Percentiles rank a stretch among this genome's conserved stretches.
phyloP scores from a whole-genome alignment of 192 early-diverging fungal genomes.

The Umbelopsis isabellina region DNA sequence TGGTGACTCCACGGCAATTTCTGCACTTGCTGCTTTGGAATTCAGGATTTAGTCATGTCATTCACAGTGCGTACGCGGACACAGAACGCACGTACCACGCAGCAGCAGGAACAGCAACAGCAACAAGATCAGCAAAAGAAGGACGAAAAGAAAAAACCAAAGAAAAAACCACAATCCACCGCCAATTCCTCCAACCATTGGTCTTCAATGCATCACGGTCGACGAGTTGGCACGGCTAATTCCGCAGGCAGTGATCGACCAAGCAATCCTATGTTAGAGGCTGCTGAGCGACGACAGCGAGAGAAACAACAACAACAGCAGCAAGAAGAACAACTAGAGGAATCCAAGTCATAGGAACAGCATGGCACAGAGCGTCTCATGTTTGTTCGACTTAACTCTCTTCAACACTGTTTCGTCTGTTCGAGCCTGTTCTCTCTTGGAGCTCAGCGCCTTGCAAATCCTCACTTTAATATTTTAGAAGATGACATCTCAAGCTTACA shows the following conservation, averaged over 20 bases:
- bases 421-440: no score
- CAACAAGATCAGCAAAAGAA: not conserved
- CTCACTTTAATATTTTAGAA: no score
- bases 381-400: no score
- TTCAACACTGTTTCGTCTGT: no score
- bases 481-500: no score
- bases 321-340: no score
- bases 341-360: no score
- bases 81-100: not conserved
- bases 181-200: not conserved
- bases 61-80: constrained; percentile 18
- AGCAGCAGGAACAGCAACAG: constrained; percentile 1
- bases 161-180: not conserved
- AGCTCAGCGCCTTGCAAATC: no score
- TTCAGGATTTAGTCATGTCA: not conserved
- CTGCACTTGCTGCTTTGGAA: not conserved
- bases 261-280: constrained; percentile 12
- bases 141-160: not conserved
- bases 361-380: no score
- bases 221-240: not conserved
- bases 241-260: not conserved
- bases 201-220: constrained; percentile 1
- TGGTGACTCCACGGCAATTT: not conserved
- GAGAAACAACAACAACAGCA: not conserved
- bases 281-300: constrained; percentile 3